Base-by-base conservation (phyloP, 441 rosid genomes). In the Gossypium gossypioides region DNA sequence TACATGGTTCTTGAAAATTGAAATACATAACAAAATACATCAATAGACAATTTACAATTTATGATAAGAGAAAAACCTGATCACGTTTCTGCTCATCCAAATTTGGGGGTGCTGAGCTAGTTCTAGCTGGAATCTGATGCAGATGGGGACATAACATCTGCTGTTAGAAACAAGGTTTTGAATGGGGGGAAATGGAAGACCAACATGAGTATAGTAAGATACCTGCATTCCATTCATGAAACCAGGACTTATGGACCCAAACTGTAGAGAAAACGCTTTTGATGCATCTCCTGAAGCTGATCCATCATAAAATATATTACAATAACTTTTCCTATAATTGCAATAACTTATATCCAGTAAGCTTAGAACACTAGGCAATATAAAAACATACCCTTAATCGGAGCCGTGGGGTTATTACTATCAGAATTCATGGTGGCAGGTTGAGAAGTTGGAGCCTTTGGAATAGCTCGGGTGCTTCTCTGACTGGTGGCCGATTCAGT, bases 61-160 rank as follows among this genome's bases (percentile, higher is more conserved):
- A 18, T 10, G 15, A 37, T 68, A 58, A 44, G 54, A 44, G 27
- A 64, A 72, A 69, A 66, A 91, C 98, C 97, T 90, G 97, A 58
- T 85, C 93, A 77, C 89, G 86, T 83, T 89, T 91, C 88, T 96
- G 98, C 86, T 96, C 99, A 66, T 91, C 98, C 89, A 96, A 83
- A 83, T 93, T 91, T 18, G 97, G 98, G 72, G 99, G 99, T 65
- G 97, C 97, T 66, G 99, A 96, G 85, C 87, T 90, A 55, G 97
- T 96, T 73, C 98, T 90, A 68, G 99, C 94, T 57, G 97, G 98
- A 84, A 93, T 84, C 98, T 96, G 79, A 73, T 76, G 59, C 15
- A 73, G 60, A 68, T 21, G 42, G 73, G 69, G 51, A 75, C 50
- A 79, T 72, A 79, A 63, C 32, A 73, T 82, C 34, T 69, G 72